Evolutionary conservation across 2,329 filamentous ascomycete genomes (phyloP).

Genomic region (Venturiaceae sp.): DNA sequence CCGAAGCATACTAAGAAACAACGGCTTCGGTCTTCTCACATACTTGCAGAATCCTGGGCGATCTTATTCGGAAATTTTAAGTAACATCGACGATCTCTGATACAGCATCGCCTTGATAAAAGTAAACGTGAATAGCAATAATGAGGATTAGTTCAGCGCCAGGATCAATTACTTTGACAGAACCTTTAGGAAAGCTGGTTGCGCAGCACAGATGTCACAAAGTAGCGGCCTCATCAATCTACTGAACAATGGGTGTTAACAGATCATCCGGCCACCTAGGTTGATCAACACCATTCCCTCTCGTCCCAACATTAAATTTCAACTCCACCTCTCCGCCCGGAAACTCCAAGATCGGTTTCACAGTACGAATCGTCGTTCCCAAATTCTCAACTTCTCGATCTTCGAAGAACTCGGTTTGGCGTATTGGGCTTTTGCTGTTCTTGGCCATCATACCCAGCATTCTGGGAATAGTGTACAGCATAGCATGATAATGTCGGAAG

Average conservation of each 20-base stretch:
- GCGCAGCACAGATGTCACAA: no score
- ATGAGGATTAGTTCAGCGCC: no score
- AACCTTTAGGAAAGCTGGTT: no score
- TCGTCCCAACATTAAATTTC: conserved; percentile 38
- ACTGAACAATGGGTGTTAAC: conserved; percentile 14
- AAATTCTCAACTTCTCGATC: conserved; percentile 26
- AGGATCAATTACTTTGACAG: no score
- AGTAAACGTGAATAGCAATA: no score
- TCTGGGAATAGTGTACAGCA: conserved; percentile 31
- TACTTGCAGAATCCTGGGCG: no score
- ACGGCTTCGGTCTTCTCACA: no score
- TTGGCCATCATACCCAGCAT: conserved; percentile 31
- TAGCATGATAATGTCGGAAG: conserved; percentile 43
- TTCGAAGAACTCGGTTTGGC: conserved; percentile 42
- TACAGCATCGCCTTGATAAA: no score
- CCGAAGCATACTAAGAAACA: no score
- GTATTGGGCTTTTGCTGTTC: conserved; percentile 28
- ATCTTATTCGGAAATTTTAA: no score
- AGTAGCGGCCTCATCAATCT: neutral
- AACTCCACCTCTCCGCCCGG: conserved; percentile 26
- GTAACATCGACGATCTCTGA: no score
- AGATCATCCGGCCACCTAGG: conserved; percentile 38
- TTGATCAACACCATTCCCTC: conserved; percentile 40
- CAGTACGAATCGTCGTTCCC: conserved; percentile 25
- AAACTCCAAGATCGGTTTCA: conserved; percentile 37